Evolutionary conservation across 2,329 filamentous ascomycete genomes (phyloP).

Genomic region (Colletotrichum acutatum): DNA sequence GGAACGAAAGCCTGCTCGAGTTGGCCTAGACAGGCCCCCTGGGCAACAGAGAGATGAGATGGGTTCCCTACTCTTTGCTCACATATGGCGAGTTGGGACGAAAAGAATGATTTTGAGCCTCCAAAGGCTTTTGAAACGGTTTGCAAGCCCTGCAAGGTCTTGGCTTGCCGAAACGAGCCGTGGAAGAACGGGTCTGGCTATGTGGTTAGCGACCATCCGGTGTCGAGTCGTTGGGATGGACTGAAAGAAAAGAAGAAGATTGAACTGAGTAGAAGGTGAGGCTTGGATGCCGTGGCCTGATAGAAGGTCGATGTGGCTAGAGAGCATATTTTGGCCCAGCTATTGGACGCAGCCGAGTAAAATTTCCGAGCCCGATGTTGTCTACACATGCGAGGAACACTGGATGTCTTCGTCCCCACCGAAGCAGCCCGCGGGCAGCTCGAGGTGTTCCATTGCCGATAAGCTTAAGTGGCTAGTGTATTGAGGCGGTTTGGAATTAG

Average conservation of each 20-base stretch:
- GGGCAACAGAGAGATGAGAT: neutral
- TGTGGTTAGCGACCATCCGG: conserved; percentile 16
- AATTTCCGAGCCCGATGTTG: conserved; percentile 11
- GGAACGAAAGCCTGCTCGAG: conserved; percentile 16
- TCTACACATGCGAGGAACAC: neutral
- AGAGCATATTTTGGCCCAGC: conserved; percentile 18
- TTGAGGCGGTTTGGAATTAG: conserved; percentile 4
- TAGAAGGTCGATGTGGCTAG: conserved; percentile 6
- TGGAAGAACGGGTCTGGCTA: neutral
- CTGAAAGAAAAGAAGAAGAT: neutral
- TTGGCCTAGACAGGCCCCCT: neutral
- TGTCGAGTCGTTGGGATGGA: conserved; percentile 13
- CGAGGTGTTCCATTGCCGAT: conserved; percentile 13
- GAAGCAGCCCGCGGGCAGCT: neutral
- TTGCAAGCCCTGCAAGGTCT: conserved; percentile 26
- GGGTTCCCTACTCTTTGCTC: neutral
- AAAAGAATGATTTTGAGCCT: conserved; percentile 4
- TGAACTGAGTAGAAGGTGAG: neutral
- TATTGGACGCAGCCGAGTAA: neutral
- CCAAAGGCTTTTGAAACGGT: conserved; percentile 24
- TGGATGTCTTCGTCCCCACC: neutral
- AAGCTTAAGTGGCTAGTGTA: conserved; percentile 33
- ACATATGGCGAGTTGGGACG: conserved; percentile 1
- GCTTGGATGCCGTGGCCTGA: neutral
- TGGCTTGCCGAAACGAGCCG: conserved; percentile 20